Evolutionary conservation across 257 asterid genomes (phyloP).

Genomic region (Hygrophila difformis): DNA sequence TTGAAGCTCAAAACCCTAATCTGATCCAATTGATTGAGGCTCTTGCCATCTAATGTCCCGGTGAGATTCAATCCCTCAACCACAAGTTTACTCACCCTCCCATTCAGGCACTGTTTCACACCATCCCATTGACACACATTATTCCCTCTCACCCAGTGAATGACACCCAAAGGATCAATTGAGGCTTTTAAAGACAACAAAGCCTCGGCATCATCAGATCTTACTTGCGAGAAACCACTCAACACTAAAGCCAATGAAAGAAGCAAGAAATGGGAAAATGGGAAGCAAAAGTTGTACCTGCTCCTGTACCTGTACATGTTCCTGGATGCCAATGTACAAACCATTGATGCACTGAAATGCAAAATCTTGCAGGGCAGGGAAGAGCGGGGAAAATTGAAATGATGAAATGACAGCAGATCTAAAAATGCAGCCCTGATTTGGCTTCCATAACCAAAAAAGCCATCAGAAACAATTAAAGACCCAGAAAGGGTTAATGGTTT

Average conservation of each 20-base stretch:
- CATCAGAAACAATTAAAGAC: slow-evolving; percentile 5
- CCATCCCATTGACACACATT: slow-evolving; percentile 71
- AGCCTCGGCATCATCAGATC: slow-evolving; percentile 47
- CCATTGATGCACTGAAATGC: slow-evolving; percentile 18
- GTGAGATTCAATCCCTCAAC: slow-evolving; percentile 56
- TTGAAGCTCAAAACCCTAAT: slow-evolving; percentile 80
- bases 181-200: slow-evolving; percentile 32
- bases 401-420: neutral
- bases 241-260: neutral
- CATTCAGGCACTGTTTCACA: slow-evolving; percentile 65
- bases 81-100: slow-evolving; percentile 75
- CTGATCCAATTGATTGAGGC: slow-evolving; percentile 71
- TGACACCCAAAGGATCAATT: slow-evolving; percentile 36
- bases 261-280: neutral
- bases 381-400: too few species aligned
- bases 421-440: slow-evolving; percentile 15
- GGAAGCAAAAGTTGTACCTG: slow-evolving; percentile 13
- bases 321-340: slow-evolving; percentile 1
- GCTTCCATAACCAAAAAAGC: slow-evolving; percentile 10
- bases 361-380: too few species aligned
- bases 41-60: slow-evolving; percentile 50
- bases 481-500: too few species aligned
- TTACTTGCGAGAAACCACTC: slow-evolving; percentile 16
- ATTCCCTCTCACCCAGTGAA: slow-evolving; percentile 31
- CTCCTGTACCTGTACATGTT: too few species aligned